Conservation (phyloP, 192 early-diverging fungal species). For the Endogone sp. region DNA sequence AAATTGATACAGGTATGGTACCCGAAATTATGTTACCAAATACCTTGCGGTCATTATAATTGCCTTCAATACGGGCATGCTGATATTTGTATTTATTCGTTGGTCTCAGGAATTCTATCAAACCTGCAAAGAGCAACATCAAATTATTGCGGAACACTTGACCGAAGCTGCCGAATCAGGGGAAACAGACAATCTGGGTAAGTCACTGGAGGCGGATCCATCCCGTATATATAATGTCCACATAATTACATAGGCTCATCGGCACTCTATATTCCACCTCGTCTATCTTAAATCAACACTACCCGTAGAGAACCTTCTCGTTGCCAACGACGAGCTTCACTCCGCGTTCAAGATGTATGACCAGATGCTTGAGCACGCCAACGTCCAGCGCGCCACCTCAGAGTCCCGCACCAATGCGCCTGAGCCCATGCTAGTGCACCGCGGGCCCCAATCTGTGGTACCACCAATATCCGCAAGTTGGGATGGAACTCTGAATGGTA, state of each 20-base stretch:
- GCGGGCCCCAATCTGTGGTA: not conserved
- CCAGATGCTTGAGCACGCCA: constrained; percentile 47
- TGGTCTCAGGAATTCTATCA: constrained; percentile 44
- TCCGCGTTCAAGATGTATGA: constrained; percentile 49
- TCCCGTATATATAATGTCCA: not conserved
- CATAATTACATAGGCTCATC: not conserved
- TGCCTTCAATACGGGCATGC: not conserved
- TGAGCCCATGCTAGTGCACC: not conserved
- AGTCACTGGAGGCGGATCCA: too few relatives aligned
- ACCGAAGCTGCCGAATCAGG: not conserved
- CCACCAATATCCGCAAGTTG: too few relatives aligned
- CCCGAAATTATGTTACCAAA: not conserved
- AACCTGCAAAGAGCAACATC: constrained; percentile 43
- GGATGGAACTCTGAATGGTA: too few relatives aligned
- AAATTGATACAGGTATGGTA: constrained; percentile 41
- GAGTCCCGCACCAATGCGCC: not conserved
- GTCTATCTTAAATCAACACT: not conserved
- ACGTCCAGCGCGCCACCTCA: constrained; percentile 14
- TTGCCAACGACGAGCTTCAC: constrained; percentile 44
- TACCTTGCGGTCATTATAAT: not conserved
- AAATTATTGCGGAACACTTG: constrained; percentile 33
- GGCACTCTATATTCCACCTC: too few relatives aligned
- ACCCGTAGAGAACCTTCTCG: constrained; percentile 26
- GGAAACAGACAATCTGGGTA: not conserved
- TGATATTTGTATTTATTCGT: not conserved